Base-by-base conservation (phyloP, 1,284 basidiomycete genomes). In the Moesziomyces antarcticus region DNA sequence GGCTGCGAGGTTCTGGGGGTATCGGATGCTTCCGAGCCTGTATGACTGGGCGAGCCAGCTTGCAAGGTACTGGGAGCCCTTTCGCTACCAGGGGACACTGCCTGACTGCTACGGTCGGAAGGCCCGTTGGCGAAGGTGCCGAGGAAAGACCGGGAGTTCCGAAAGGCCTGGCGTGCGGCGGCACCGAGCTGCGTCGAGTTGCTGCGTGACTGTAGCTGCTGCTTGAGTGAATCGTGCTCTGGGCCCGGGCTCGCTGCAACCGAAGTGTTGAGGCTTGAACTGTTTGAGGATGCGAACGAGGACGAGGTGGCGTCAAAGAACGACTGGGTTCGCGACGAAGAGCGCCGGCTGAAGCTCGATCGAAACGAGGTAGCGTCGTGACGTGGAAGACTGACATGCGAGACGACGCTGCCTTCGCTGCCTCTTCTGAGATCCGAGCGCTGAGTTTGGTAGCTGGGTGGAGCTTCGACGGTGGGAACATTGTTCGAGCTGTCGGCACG, bases 321-420 rank as follows among this genome's bases (percentile, higher is more conserved):
- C 18, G 48, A 55, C 13, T 56, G 64, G 14, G 35, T 37, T 14
- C 35, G 35, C 16, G 35, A 14, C 16, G 35, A 14, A 5, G 35
- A 37, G 27, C 64, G 45, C 22, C 48, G 50, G 35, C 43, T 54
- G 21, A 25, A 50, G 14, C 24, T 42, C 13, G 57, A 41, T 10
- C 48, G 16, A 27, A 48, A 59, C 13, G 63, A 40, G 8, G 40
- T 22, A 0, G 20, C 16, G 30, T 66, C 51, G 18, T 50, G 46
- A 20, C 54, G 37, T 9, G 59, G 51, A 16, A 35, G 45, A 21
- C 56, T 48, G 59, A 45, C 44, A 37, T 49, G 47, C 20, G 66
- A 59, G 11, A 58, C 41, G 33, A 62, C 49, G 40, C 59, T 62
- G 30, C 66, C 66, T 41, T 69, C 66, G 47, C 66, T 69, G 30